These are phyloP conservation scores for Botryotinia narcissicola DNA, from an alignment of 2,329 filamentous ascomycete species.

Conservation along the genomic window DNA sequence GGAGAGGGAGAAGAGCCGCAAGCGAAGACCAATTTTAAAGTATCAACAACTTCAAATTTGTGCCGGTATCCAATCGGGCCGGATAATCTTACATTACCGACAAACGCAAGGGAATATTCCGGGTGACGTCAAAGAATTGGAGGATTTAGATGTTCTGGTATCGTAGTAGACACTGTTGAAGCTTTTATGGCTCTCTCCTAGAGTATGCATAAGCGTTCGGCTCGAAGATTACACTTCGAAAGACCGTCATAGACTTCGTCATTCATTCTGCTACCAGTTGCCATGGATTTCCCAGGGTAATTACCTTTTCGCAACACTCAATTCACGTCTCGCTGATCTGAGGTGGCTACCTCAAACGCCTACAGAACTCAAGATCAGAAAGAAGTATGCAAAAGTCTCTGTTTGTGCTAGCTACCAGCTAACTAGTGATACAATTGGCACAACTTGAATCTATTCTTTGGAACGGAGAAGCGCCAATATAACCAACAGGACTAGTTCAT, in stretches of 20 bases:
- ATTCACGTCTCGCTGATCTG: not conserved
- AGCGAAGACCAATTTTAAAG: not conserved
- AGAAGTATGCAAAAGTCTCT: not conserved
- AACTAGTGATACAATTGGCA: not conserved
- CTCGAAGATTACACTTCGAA: not conserved
- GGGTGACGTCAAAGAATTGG: not conserved
- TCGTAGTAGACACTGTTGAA: not conserved
- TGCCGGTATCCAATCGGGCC: not conserved
- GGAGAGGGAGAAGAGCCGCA: not conserved
- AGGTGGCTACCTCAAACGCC: too few relatives aligned
- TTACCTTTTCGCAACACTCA: not conserved
- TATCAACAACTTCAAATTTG: not conserved
- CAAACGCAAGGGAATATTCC: too few relatives aligned
- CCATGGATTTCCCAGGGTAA: not conserved
- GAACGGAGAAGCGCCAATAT: not conserved
- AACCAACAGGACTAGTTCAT: not conserved
- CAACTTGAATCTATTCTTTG: not conserved
- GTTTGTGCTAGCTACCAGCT: not conserved
- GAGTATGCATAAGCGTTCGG: not conserved
- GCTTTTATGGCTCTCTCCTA: not conserved
- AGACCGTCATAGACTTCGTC: not conserved
- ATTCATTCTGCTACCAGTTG: not conserved
- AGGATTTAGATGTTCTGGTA: not conserved
- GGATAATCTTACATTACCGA: not conserved
- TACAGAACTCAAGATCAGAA: not conserved